Conservation (phyloP, 192 early-diverging fungal species). For the Coemansia sp. region DNA sequence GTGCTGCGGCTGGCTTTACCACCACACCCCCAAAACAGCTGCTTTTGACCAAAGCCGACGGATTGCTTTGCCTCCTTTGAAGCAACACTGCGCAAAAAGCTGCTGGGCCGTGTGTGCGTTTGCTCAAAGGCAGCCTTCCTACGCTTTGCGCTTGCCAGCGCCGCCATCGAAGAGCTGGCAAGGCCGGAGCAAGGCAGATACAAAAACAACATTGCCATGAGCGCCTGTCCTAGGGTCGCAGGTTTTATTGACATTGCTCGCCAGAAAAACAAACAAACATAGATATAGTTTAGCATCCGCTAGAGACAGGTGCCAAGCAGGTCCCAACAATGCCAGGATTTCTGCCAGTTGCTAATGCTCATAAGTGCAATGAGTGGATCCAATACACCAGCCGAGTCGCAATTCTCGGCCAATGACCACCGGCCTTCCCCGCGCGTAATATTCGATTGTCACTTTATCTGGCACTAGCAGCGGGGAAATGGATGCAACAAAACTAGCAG, state of each 20-base stretch:
- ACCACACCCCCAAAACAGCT: too few species aligned
- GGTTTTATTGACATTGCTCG: too few species aligned
- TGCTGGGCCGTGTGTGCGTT: not conserved
- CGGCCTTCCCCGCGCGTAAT: too few species aligned
- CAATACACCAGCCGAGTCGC: not conserved
- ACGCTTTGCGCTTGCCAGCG: not conserved
- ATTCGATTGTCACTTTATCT: not conserved
- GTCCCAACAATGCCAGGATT: not conserved
- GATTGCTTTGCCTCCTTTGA: too few species aligned
- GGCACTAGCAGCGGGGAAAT: not conserved
- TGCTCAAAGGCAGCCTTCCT: not conserved
- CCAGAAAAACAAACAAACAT: too few species aligned
- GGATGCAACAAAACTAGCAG: constrained; percentile 1
- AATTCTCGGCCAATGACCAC: too few species aligned
- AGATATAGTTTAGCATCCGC: not conserved
- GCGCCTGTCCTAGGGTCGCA: not conserved
- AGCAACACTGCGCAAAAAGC: not conserved
- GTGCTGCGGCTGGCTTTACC: too few species aligned
- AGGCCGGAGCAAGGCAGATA: not conserved
- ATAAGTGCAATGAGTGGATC: not conserved
- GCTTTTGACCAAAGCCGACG: too few species aligned
- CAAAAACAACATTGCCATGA: not conserved
- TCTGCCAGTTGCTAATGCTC: not conserved
- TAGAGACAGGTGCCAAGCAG: not conserved
- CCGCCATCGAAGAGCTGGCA: not conserved